Percentiles rank a stretch among this genome's conserved stretches.
These are phyloP conservation scores for Fragilariopsis cylindrus DNA, from an alignment of 108 stramenopile species.

Conservation along the genomic window DNA sequence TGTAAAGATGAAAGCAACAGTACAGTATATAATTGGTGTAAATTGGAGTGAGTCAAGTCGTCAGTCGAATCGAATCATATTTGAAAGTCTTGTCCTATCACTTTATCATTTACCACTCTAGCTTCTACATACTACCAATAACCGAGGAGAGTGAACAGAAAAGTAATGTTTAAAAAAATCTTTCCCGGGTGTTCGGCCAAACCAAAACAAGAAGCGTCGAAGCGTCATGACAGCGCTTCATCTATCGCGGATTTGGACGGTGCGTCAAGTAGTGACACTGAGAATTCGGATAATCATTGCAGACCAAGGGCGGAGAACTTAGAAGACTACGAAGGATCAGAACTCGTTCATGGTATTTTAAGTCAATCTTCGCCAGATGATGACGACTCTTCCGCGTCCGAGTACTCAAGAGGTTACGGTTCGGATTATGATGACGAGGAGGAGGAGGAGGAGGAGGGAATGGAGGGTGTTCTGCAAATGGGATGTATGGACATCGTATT, in stretches of 20 bases:
- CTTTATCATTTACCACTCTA: no score
- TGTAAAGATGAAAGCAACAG: no score
- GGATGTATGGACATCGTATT: constrained; percentile 33
- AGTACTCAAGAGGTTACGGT: constrained; percentile 3
- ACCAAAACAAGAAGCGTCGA: no score
- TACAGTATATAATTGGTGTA: no score
- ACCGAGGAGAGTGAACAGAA: no score
- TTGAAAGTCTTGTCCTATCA: no score
- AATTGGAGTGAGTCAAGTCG: no score
- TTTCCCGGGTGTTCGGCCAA: no score
- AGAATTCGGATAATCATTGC: neutral
- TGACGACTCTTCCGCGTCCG: neutral
- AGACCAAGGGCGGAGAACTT: neutral
- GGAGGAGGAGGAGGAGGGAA: constrained; percentile 3
- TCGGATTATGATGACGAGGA: neutral
- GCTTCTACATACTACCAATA: no score
- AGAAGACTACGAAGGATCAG: constrained; percentile 2
- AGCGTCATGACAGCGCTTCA: no score
- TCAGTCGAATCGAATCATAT: no score
- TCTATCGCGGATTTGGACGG: neutral
- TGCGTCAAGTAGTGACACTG: neutral
- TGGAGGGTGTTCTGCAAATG: constrained; percentile 26
- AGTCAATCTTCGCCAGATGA: neutral
- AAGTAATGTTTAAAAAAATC: no score
- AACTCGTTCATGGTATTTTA: neutral